Base-by-base conservation (phyloP, 2,329 filamentous ascomycete species). In the Aspergillus vadensis region DNA sequence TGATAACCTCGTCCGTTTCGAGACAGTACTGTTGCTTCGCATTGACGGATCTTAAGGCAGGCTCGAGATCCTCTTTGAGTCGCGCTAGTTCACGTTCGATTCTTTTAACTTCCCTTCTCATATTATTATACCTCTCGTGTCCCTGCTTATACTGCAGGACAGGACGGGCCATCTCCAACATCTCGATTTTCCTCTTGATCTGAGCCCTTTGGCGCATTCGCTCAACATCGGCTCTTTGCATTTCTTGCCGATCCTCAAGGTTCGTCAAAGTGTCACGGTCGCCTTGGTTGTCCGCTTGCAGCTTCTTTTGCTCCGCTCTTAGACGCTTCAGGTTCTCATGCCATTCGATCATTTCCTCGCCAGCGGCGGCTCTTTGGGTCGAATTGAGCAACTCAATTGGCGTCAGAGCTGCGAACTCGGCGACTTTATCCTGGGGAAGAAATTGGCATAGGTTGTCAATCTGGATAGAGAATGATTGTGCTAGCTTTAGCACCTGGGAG, bases 371-470 rank as follows among this genome's bases (percentile, higher is more conserved):
- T 70, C 92, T 87, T 63, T 97, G 88, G 0, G 95, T 99, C 69
- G 95, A 91, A 61, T 88, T 84, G 0, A 99, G 82, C 19, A 97
- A 84, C 48, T 96, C 90, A 12, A 96, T 82, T 0, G 94, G 90
- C 8, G 87, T 90, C 67, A 96, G 85, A 5, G 86, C 89, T 5
- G 95, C 92, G 73, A 99, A 99, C 72, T 97, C 93, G 23, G 92
- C 91, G 1, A 99, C 95, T 67, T 93, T 90, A 73, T 99, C 95
- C 75, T 99, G 95, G 0, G 95, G 95, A 48, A 99, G 80, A 69
- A 99, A 99, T 74, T 99, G 95, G 74, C 95, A 99, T 2, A 99
- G 83, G 68, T 99, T 99, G 80, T 99, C 95, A 65, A 98, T 91
- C 76, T 99, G 95, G 55, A 99, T 98, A 52, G 89, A 89, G 70